These are phyloP conservation scores for Pyrenula aspistea DNA, from an alignment of 495 filamentous ascomycete species.

Conservation along the genomic window DNA sequence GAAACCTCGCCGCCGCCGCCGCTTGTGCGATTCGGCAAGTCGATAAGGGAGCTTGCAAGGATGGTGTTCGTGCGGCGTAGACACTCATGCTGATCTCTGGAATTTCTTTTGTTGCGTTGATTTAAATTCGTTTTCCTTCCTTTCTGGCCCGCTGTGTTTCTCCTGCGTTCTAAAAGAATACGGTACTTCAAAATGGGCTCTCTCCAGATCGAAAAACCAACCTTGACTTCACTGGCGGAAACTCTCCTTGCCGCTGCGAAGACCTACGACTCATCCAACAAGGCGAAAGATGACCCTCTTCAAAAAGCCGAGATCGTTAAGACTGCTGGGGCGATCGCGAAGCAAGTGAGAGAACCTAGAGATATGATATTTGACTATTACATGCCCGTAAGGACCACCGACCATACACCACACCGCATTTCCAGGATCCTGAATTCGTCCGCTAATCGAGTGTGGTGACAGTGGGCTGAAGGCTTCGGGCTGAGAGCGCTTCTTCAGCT, in stretches of 20 bases:
- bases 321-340: constrained; percentile 6
- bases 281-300: constrained; percentile 6
- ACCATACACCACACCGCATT: too few relatives aligned
- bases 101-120: too few relatives aligned
- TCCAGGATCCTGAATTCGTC: too few relatives aligned
- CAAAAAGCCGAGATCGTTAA: constrained; percentile 4
- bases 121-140: too few relatives aligned
- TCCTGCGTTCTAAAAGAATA: too few relatives aligned
- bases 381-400: constrained; percentile 8
- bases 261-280: constrained; percentile 4
- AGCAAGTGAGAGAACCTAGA: constrained; percentile 12
- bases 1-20: too few relatives aligned
- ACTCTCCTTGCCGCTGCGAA: constrained; percentile 7
- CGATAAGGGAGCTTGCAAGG: too few relatives aligned
- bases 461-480: constrained; percentile 3
- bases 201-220: not conserved
- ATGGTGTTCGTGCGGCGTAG: too few relatives aligned
- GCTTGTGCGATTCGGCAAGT: too few relatives aligned
- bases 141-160: too few relatives aligned
- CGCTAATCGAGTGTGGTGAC: too few relatives aligned
- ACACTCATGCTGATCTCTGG: too few relatives aligned
- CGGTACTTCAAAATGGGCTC: not conserved
- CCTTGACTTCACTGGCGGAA: constrained; percentile 8
- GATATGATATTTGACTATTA: constrained; percentile 11
- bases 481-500: constrained; percentile 10